phyloP scores from a whole-genome alignment of 2,329 filamentous ascomycete genomes.

The Juglanconis sp. region DNA sequence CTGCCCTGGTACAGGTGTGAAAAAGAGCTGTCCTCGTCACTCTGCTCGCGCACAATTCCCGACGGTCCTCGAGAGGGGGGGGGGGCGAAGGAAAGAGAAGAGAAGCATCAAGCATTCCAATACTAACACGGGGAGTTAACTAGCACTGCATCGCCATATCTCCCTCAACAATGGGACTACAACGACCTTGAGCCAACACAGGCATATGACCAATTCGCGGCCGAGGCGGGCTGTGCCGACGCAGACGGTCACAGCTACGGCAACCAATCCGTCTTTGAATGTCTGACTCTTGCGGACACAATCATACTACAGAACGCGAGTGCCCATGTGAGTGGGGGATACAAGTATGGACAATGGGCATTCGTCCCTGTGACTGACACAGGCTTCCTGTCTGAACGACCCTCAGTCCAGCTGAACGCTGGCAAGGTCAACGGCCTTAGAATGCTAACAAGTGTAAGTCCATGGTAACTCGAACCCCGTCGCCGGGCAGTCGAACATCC shows the following conservation, averaged over 20 bases:
- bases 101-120: not conserved
- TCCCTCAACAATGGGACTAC: slow-evolving; percentile 8
- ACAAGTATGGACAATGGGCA: slow-evolving; percentile 24
- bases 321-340: slow-evolving; percentile 19
- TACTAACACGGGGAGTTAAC: not conserved
- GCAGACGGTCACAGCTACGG: not conserved
- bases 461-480: not conserved
- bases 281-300: slow-evolving; percentile 27
- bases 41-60: not conserved
- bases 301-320: slow-evolving; percentile 25
- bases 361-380: slow-evolving; percentile 36
- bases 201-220: slow-evolving; percentile 6
- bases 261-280: slow-evolving; percentile 20
- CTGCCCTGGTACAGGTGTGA: too few relatives aligned
- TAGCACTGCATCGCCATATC: slow-evolving; percentile 8
- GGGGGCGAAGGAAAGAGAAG: not conserved
- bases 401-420: slow-evolving; percentile 27
- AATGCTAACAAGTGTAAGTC: slow-evolving; percentile 20
- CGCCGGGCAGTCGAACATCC: not conserved
- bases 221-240: not conserved
- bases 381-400: slow-evolving; percentile 27
- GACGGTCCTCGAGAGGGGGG: too few relatives aligned
- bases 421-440: slow-evolving; percentile 29
- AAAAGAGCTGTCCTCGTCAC: not conserved
- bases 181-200: not conserved